Evolutionary conservation across 306 rosid species (phyloP), one percentile per base, ranked within the genome.

Genomic region (Rubus parviflorus): DNA sequence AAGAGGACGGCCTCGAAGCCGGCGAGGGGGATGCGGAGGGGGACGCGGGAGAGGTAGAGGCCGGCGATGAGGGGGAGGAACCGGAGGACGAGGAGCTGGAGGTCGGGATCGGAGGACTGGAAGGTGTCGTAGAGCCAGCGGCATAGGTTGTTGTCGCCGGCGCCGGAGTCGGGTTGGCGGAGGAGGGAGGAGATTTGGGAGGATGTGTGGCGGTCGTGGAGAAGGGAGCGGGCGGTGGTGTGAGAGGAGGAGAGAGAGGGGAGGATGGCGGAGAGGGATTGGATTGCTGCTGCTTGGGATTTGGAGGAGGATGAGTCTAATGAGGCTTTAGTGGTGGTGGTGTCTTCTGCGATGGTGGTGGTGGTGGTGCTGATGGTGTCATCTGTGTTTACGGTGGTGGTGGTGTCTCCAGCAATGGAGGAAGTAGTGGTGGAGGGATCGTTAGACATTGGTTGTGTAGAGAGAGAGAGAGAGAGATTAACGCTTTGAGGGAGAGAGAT

Each of bases 91-190:
- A 85, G 62, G 66, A 92, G 93, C 16, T 90, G 92, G 79, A 92
- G 95, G 8, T 79, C 84, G 0, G 87, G 47, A 67, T 86, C 80
- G 19, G 67, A 75, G 9, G 88, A 87, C 77, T 92, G 98, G 87
- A 94, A 90, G 46, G 95, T 82, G 76, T 94, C 97, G 63, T 92
- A 94, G 58, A 94, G 93, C 98, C 98, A 92, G 0, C 93, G 92
- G 62, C 97, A 94, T 68, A 92, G 89, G 58, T 83, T 79, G 88
- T 90, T 87, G 73, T 90, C 89, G 45, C 96, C 91, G 19, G 91
- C 42, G 68, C 97, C 96, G 71, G 97, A 90, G 88, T 85, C 67
- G 0, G 94, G 87, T 2, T 73, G 40, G 61, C 88, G 87, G 85
- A 92, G 96, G 81, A 90, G 96, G 80, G 82, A 0, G 66, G 87